Conservation (phyloP, 169 alveolate genomes). For the Eimeria brunetti region DNA sequence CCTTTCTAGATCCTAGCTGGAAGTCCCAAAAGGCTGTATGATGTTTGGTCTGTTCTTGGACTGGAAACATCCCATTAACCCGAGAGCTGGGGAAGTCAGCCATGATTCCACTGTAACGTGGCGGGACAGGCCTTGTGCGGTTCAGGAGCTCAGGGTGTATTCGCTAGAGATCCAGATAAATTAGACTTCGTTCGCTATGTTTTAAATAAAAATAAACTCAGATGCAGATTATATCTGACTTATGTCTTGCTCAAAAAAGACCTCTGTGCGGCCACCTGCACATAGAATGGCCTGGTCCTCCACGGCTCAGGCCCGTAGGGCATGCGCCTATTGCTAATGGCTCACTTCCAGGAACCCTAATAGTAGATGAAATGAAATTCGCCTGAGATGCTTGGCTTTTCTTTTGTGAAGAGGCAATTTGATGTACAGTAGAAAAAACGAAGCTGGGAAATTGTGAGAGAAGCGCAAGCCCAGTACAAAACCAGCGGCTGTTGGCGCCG, state of each 20-base stretch:
- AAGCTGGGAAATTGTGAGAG: neutral
- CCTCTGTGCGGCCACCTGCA: neutral
- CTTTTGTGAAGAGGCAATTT: neutral
- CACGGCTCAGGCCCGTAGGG: conserved; percentile 53
- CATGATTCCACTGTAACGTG: neutral
- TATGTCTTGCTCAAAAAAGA: neutral
- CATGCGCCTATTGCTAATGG: conserved; percentile 46
- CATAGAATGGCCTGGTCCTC: conserved; percentile 24
- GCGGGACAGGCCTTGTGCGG: conserved; percentile 30
- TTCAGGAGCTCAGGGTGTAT: neutral
- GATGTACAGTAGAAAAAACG: neutral
- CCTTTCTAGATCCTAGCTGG: too few species aligned
- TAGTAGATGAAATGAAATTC: neutral
- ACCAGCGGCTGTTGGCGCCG: conserved; percentile 6
- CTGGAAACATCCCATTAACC: neutral
- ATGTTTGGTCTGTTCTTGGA: neutral
- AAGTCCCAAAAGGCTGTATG: too few species aligned
- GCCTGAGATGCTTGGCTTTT: neutral
- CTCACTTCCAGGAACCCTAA: neutral
- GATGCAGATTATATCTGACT: neutral
- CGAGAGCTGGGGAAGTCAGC: neutral
- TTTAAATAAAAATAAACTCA: neutral
- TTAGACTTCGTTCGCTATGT: neutral
- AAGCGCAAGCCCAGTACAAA: conserved; percentile 18
- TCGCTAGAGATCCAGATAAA: neutral